Evolutionary conservation across 345 rosid genomes (phyloP), one percentile per base, ranked within the genome.

Genomic region (Aegle marmelos): DNA sequence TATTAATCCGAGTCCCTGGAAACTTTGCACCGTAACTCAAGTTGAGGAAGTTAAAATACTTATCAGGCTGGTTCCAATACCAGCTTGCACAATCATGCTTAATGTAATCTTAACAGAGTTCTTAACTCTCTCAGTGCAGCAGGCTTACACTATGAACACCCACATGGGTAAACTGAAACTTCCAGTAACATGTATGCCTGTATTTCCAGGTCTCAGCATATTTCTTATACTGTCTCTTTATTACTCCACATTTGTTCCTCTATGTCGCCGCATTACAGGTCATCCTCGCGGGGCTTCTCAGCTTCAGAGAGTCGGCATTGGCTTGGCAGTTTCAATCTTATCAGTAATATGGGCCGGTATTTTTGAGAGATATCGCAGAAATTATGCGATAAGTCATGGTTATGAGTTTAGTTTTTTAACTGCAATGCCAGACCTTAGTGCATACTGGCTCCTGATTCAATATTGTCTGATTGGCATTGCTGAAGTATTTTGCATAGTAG

Each of bases 281-380:
- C 92, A 93, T 73, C 98, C 98, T 14, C 95, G 83, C 6, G 98
- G 98, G 5, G 98, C 95, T 65, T 93, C 98, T 70, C 98, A 94
- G 91, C 97, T 94, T 76, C 98, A 93, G 80, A 86, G 97, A 82
- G 87, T 93, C 9, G 98, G 98, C 36, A 91, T 91, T 31, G 98
- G 94, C 9, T 83, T 94, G 27, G 92, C 88, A 33, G 82, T 91
- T 61, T 92, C 97, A 13, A 89, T 90, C 50, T 4, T 91, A 31
- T 91, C 98, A 0, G 91, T 86, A 28, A 91, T 88, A 8, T 91
- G 94, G 92, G 94, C 93, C 17, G 98, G 89, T 56, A 70, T 85
- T 37, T 94, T 91, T 11, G 98, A 94, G 88, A 87, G 89, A 74
- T 92, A 85, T 80, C 77, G 98, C 58, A 88, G 98, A 79, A 83